These are phyloP conservation scores for Nothomitra cinnamomea DNA, from an alignment of 2,329 filamentous ascomycete species.

Conservation along the genomic window DNA sequence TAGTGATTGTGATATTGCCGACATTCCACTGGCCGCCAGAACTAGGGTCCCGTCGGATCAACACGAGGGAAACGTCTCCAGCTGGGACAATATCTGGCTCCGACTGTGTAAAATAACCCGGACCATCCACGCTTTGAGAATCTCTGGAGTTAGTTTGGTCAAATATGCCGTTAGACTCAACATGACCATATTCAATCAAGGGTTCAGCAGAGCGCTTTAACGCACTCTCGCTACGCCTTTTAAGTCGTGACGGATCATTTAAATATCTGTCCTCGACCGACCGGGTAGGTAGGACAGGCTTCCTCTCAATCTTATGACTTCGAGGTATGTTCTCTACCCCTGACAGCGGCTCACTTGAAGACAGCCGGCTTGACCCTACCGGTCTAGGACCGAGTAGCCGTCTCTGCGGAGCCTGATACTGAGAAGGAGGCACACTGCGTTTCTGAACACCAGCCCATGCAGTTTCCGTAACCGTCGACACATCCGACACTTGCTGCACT, in stretches of 20 bases:
- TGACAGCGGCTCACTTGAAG: background rate
- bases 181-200: too few species aligned
- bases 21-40: conserved; percentile 61
- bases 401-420: background rate
- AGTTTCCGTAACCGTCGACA: too few species aligned
- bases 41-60: conserved; percentile 58
- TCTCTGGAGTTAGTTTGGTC: background rate
- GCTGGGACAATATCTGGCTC: background rate
- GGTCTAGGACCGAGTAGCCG: background rate
- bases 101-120: background rate
- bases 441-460: too few species aligned
- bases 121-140: background rate
- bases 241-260: background rate
- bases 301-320: background rate
- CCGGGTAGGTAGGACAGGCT: background rate
- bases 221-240: background rate
- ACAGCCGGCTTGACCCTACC: background rate
- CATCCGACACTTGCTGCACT: too few species aligned
- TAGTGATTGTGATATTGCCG: conserved; percentile 35
- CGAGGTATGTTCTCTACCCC: background rate
- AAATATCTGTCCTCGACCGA: background rate
- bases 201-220: background rate
- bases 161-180: background rate
- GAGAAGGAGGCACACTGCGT: too few species aligned
- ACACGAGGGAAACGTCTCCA: conserved; percentile 23